Percentiles rank a stretch among this genome's conserved stretches.
These are phyloP conservation scores for apple (Malus domestica) DNA, from an alignment of 306 rosid genomes.

Conservation along the genomic window ASM211411v1 NC_041795.1:5159001-5159500, in stretches of 20 bases:
- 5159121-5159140: background rate
- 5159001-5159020: background rate
- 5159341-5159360: background rate
- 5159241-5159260: background rate
- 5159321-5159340: background rate
- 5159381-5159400: slow-evolving; percentile 29
- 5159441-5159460: background rate
- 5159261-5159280: background rate
- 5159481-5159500: slow-evolving; percentile 21
- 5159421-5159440: background rate
- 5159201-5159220: background rate
- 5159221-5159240: background rate
- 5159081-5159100: background rate
- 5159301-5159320: background rate
- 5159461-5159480: background rate
- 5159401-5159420: slow-evolving; percentile 8
- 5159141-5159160: background rate
- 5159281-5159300: background rate
- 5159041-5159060: background rate
- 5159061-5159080: background rate
- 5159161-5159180: background rate
- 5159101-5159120: background rate
- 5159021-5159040: background rate
- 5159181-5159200: background rate
- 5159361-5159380: slow-evolving; percentile 16